These are phyloP conservation scores for Geotrichum aggregatum DNA, from an alignment of 1,139 yeast species.

Conservation along the genomic window DNA sequence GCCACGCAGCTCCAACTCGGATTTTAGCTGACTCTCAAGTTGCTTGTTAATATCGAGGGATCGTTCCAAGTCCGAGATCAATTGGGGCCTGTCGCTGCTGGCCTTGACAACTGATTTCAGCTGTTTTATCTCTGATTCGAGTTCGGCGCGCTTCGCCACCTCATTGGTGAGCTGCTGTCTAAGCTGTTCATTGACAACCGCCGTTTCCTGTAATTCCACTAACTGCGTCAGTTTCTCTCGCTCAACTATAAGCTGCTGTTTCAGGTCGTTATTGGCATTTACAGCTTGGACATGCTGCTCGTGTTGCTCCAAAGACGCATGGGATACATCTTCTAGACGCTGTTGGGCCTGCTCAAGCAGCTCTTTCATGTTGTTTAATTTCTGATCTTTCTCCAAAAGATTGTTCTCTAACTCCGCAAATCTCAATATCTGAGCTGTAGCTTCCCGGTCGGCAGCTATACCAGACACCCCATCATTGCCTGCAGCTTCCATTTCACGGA, in stretches of 20 bases:
- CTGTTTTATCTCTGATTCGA: slow-evolving; percentile 4
- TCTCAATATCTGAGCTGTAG: slow-evolving; percentile 29
- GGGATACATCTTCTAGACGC: slow-evolving; percentile 21
- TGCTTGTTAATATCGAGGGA: not conserved
- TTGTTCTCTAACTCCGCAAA: slow-evolving; percentile 37
- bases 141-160: not conserved
- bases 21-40: slow-evolving; percentile 1
- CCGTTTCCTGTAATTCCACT: not conserved
- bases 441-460: slow-evolving; percentile 30
- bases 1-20: not conserved
- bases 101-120: not conserved
- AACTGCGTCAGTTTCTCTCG: not conserved
- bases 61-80: too few species aligned
- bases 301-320: slow-evolving; percentile 3
- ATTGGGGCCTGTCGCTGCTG: too few species aligned
- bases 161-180: not conserved
- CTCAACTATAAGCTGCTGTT: not conserved
- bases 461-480: slow-evolving; percentile 10
- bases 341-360: slow-evolving; percentile 31
- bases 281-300: not conserved
- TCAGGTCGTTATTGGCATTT: not conserved
- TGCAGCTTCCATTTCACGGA: slow-evolving; percentile 27
- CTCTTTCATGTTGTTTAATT: slow-evolving; percentile 30
- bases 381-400: slow-evolving; percentile 34
- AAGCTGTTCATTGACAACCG: not conserved